Percentiles rank a stretch among this genome's conserved stretches.
These are phyloP conservation scores for Stephania cephalantha DNA, from an alignment of 164 flowering plant species.

Conservation along the genomic window DNA sequence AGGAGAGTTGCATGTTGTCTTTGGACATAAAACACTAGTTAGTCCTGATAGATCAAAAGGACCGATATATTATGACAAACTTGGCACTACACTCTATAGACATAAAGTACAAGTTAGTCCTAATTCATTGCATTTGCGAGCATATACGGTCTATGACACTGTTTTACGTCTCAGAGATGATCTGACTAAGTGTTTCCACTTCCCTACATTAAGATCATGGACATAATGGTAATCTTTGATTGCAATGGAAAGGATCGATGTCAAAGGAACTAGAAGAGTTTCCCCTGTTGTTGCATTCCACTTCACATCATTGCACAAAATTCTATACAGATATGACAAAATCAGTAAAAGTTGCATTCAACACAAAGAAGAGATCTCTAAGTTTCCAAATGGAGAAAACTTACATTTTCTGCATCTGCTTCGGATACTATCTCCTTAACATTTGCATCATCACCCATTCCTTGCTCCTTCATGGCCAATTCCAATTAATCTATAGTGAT, in stretches of 20 bases:
- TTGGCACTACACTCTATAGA: neutral
- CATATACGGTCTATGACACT: neutral
- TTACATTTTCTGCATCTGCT: conserved; percentile 84
- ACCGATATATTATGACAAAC: too few species aligned
- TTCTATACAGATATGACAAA: neutral
- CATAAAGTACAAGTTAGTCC: neutral
- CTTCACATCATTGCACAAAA: conserved; percentile 82
- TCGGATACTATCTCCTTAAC: conserved; percentile 73
- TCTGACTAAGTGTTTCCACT: neutral
- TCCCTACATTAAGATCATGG: neutral
- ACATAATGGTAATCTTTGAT: conserved; percentile 1
- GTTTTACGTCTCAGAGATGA: neutral
- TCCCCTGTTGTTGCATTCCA: conserved; percentile 39
- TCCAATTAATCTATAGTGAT: conserved; percentile 81
- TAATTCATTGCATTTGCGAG: neutral
- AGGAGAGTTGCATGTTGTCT: too few species aligned
- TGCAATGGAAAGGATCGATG: neutral
- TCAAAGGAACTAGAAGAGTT: conserved; percentile 34
- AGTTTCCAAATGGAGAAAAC: conserved; percentile 13
- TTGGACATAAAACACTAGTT: too few species aligned
- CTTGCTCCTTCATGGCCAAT: conserved; percentile 65
- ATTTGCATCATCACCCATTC: conserved; percentile 70
- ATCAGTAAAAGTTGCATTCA: conserved; percentile 6
- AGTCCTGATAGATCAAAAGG: too few species aligned
- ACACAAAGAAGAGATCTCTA: neutral